Evolutionary conservation across 78 protist species (phyloP), one percentile per base, ranked within the genome.

Genomic region (Chrysochromulina tobinii): DNA sequence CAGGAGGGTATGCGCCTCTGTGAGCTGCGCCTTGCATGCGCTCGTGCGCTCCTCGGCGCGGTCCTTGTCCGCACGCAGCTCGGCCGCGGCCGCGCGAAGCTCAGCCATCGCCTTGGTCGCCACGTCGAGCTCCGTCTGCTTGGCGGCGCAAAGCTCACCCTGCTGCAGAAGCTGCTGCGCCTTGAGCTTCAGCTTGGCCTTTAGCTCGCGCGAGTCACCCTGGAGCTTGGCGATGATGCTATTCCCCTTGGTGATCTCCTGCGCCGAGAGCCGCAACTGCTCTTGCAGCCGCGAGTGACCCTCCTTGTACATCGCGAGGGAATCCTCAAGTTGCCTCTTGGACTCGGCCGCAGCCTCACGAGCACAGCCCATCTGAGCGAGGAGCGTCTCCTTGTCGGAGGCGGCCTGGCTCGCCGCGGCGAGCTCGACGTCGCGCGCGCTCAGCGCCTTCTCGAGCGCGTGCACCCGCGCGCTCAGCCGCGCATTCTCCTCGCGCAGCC

Each of bases 171-270:
- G 53, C 53, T 0, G 17, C 69, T 38, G 48, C 25, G 15, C 51
- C 54, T n/a, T 18, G 27, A 81, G 54, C 69, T 57, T 54, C n/a
- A 57, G 23, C 68, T 58, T 57, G 15, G 68, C 88, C 18, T 21
- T 8, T 3, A 12, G 23, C 48, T 66, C n/a, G 67, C 88, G 88
- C 57, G 3, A 20, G 20, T 81, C 88, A 0, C 27, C 38, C 88
- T 81, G 88, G 53, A 81, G 68, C 68, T n/a, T 1, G 54, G 9
- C 68, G 88, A 81, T 81, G 51, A 81, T 81, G 68, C 21, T 17
- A 51, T 81, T 81, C 23, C 88, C 88, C 67, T 57, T 54, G 20
- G 8, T 2, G 48, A 81, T 81, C 20, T 81, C 88, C 0, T 0
- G 11, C 5, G 25, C 69, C 21, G 88, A 3, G 21, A 51, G 20